Percentiles rank a stretch among this genome's conserved stretches.
phyloP scores from a whole-genome alignment of 768 basidiomycete species.

The Kwoniella europaea region DNA sequence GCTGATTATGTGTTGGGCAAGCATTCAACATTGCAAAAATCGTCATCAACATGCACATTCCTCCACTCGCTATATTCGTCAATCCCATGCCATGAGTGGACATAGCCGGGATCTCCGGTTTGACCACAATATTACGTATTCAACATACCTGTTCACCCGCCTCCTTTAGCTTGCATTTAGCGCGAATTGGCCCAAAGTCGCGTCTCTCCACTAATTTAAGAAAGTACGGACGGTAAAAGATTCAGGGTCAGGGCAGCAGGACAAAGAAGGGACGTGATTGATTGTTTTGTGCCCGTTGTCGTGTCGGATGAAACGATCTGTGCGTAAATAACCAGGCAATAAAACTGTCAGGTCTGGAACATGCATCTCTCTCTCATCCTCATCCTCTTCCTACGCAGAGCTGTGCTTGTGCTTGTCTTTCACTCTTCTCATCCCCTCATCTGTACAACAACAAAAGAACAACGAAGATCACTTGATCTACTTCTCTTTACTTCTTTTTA shows the following conservation, averaged over 20 bases:
- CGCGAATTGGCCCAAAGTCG: neutral
- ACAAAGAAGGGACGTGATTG: neutral
- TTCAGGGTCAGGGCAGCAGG: neutral
- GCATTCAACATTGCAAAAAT: neutral
- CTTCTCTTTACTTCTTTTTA: neutral
- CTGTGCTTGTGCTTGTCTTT: neutral
- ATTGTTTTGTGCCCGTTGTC: conserved; percentile 5
- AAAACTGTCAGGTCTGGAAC: neutral
- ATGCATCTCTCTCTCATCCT: conserved; percentile 2
- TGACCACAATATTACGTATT: neutral
- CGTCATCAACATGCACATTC: neutral
- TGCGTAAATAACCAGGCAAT: neutral
- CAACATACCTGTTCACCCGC: neutral
- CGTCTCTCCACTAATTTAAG: neutral
- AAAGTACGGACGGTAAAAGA: too few relatives aligned
- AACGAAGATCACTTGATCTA: conserved; percentile 7
- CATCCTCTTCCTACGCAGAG: neutral
- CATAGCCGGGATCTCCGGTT: neutral
- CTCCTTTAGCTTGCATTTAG: neutral
- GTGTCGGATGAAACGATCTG: conserved; percentile 22
- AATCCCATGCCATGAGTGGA: too few relatives aligned
- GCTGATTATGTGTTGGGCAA: neutral
- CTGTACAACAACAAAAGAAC: neutral
- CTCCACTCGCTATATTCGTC: neutral
- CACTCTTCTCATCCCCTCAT: too few relatives aligned